phyloP scores from a whole-genome alignment of 805 yeast species.

The Cyberlindnera nakhonratchasimensis region DNA sequence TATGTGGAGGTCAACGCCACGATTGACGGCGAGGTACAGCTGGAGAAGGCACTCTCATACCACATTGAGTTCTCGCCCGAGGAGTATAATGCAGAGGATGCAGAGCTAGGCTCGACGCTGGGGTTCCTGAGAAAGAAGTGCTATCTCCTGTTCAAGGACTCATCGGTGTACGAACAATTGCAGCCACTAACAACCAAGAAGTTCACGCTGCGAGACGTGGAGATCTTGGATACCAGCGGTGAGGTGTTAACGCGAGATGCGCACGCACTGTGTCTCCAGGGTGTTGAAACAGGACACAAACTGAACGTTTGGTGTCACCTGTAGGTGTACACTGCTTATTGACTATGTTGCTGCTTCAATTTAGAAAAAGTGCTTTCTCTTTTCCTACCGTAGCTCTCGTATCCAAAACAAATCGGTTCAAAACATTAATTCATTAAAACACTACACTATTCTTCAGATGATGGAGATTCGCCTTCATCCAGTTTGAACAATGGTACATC shows the following conservation, averaged over 20 bases:
- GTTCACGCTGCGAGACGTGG: constrained; percentile 33
- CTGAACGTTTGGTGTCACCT: constrained; percentile 31
- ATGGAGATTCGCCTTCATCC: not conserved
- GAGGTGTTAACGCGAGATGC: constrained; percentile 38
- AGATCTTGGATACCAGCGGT: constrained; percentile 31
- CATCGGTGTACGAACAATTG: constrained; percentile 30
- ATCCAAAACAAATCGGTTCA: too few relatives aligned
- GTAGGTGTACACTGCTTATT: too few relatives aligned
- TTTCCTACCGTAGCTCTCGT: too few relatives aligned
- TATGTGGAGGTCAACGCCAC: constrained; percentile 31
- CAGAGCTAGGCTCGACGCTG: constrained; percentile 68
- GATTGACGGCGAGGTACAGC: constrained; percentile 13
- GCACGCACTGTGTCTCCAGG: constrained; percentile 46
- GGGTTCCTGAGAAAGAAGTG: constrained; percentile 56
- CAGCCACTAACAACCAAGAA: not conserved
- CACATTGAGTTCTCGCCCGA: constrained; percentile 81
- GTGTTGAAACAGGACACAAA: constrained; percentile 52
- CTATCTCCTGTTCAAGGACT: constrained; percentile 51
- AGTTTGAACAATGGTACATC: constrained; percentile 27
- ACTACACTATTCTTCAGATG: not conserved
- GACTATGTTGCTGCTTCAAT: too few relatives aligned
- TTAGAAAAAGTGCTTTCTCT: too few relatives aligned
- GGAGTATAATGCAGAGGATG: constrained; percentile 57
- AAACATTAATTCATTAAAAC: too few relatives aligned
- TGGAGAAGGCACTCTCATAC: constrained; percentile 44